A percentile compares a stretch with the other conserved stretches of the same genome.
Conservation (phyloP, 306 rosid species). For the Castanea mollissima region DNA sequence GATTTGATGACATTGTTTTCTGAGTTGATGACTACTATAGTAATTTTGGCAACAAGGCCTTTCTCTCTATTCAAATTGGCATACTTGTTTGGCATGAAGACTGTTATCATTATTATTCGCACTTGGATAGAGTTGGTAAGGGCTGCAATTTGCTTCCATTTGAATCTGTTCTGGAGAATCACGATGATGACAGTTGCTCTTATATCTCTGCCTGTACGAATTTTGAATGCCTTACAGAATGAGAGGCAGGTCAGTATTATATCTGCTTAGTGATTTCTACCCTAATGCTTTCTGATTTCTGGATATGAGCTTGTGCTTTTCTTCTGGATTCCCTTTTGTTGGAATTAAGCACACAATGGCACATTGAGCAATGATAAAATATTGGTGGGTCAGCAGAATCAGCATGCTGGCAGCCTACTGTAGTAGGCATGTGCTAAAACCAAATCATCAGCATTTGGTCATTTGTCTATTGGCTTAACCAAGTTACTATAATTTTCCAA, state of each 20-base stretch:
- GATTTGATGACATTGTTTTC: slow-evolving; percentile 48
- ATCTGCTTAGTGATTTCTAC: not conserved
- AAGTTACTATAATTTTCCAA: not conserved
- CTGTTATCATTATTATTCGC: slow-evolving; percentile 30
- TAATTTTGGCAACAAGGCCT: slow-evolving; percentile 47
- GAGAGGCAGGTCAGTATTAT: slow-evolving; percentile 61
- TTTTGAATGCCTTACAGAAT: slow-evolving; percentile 50
- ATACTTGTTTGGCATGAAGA: slow-evolving; percentile 49
- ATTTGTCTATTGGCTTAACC: not conserved
- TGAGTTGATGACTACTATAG: slow-evolving; percentile 33
- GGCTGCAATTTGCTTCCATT: slow-evolving; percentile 38
- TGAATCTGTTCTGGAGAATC: slow-evolving; percentile 43
- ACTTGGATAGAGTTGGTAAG: slow-evolving; percentile 61
- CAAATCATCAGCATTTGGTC: not conserved
- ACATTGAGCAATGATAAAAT: not conserved
- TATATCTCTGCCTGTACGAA: slow-evolving; percentile 56
- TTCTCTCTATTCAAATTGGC: slow-evolving; percentile 38
- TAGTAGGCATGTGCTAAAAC: not conserved
- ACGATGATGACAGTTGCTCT: slow-evolving; percentile 52
- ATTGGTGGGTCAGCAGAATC: not conserved
- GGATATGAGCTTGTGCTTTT: not conserved
- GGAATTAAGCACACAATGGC: not conserved
- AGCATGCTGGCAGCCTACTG: not conserved
- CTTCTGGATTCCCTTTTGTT: not conserved
- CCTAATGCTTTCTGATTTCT: not conserved